phyloP scores from a whole-genome alignment of 192 early-diverging fungal genomes.

The Mortierella hygrophila region DNA sequence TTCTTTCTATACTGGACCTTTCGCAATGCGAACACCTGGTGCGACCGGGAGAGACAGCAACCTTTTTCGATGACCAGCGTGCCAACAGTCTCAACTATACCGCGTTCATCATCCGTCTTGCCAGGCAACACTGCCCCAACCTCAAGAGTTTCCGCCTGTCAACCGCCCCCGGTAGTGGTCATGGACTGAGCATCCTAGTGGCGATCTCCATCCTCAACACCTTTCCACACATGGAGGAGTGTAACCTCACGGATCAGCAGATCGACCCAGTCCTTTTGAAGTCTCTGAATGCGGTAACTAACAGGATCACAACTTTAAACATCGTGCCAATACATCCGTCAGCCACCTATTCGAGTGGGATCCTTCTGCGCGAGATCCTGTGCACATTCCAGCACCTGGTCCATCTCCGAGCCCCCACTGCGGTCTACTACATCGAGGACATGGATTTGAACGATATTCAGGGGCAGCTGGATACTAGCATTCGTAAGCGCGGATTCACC shows the following conservation, averaged over 20 bases:
- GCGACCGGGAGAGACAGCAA: not conserved
- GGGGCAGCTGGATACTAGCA: not conserved
- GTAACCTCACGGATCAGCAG: not conserved
- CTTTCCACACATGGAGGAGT: not conserved
- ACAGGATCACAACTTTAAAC: not conserved
- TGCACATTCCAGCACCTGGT: not conserved
- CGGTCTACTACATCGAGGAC: not conserved
- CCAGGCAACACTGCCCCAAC: not conserved
- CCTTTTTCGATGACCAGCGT: not conserved
- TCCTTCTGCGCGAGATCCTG: not conserved
- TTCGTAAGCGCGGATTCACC: not conserved
- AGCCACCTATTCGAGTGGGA: not conserved
- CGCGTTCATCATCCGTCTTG: not conserved
- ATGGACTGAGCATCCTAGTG: not conserved
- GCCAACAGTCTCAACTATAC: not conserved
- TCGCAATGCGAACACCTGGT: not conserved
- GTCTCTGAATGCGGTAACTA: not conserved
- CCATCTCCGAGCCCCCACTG: not conserved
- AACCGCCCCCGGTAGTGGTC: not conserved
- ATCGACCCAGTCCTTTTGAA: not conserved
- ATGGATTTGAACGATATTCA: not conserved
- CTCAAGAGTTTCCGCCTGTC: not conserved
- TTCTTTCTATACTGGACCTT: not conserved
- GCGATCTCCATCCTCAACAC: not conserved
- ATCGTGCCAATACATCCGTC: not conserved